A percentile compares a stretch with the other conserved stretches of the same genome.
Evolutionary conservation across 176 grass and related monocot species (phyloP).

Genomic region (Hordeum vulgare): MorexV3_pseudomolecules_assembly NC_058522.1:520552177-520552676

Average conservation of each 20-base stretch:
- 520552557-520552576: background rate
- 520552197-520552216: no score
- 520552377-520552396: conserved; percentile 7
- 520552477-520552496: background rate
- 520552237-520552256: no score
- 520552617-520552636: background rate
- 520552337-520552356: background rate
- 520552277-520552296: no score
- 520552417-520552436: background rate
- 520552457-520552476: background rate
- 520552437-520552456: background rate
- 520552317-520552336: no score
- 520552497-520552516: background rate
- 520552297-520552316: no score
- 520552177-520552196: no score
- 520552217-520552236: no score
- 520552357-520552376: conserved; percentile 15
- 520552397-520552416: conserved; percentile 17
- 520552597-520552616: background rate
- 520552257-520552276: no score
- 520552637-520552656: background rate
- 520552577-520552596: background rate
- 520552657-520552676: background rate
- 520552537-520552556: background rate
- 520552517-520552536: background rate